Conservation (phyloP, 768 basidiomycete species). For the Collybiopsis confluens region DNA sequence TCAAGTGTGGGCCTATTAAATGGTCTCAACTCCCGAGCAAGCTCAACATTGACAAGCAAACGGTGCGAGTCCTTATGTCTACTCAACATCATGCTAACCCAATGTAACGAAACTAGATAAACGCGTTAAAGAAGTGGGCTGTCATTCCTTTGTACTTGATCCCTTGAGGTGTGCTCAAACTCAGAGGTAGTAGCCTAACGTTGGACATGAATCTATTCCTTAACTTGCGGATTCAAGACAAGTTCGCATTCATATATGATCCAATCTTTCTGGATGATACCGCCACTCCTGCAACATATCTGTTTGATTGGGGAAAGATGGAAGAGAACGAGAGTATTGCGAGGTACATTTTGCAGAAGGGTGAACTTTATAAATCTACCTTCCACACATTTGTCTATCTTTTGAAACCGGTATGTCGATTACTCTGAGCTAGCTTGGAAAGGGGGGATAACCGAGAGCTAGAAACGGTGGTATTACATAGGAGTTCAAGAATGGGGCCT, state of each 20-base stretch:
- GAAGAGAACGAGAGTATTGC: slow-evolving; percentile 27
- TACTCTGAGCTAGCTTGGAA: slow-evolving; percentile 11
- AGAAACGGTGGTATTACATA: slow-evolving; percentile 49
- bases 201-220: slow-evolving; percentile 36
- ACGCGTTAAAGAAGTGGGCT: slow-evolving; percentile 19
- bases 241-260: slow-evolving; percentile 49
- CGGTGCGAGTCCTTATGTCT: slow-evolving; percentile 25
- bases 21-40: slow-evolving; percentile 26
- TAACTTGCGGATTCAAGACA: slow-evolving; percentile 32
- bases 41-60: slow-evolving; percentile 21
- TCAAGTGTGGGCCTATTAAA: slow-evolving; percentile 28
- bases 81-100: neutral
- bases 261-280: slow-evolving; percentile 51
- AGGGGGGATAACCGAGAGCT: slow-evolving; percentile 26
- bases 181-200: slow-evolving; percentile 22
- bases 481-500: slow-evolving; percentile 45
- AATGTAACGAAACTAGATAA: neutral
- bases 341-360: slow-evolving; percentile 26
- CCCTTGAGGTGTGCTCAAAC: neutral
- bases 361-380: slow-evolving; percentile 15
- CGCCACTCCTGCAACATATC: slow-evolving; percentile 27
- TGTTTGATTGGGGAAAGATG: slow-evolving; percentile 50
- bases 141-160: neutral
- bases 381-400: slow-evolving; percentile 49
- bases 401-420: slow-evolving; percentile 24